phyloP scores from a whole-genome alignment of 257 asterid genomes.

The Buddleja alternifolia region DNA sequence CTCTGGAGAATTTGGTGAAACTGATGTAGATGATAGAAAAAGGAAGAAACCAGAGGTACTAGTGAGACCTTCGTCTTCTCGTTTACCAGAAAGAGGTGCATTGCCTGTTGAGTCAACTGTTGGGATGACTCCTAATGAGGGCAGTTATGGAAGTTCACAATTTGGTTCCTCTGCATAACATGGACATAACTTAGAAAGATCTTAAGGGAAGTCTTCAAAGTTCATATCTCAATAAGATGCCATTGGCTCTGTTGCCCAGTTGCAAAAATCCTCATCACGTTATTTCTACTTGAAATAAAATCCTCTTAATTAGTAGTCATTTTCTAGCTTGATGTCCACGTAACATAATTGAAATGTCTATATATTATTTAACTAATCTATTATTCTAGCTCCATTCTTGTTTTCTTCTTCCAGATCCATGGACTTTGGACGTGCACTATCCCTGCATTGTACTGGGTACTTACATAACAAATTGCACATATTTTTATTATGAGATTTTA shows the following conservation, averaged over 20 bases:
- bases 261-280: slow-evolving; percentile 67
- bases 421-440: too few species aligned
- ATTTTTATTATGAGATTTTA: too few species aligned
- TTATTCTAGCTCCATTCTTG: too few species aligned
- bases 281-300: too few species aligned
- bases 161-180: slow-evolving; percentile 30
- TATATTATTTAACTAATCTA: too few species aligned
- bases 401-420: too few species aligned
- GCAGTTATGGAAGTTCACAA: slow-evolving; percentile 31
- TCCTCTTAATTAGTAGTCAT: too few species aligned
- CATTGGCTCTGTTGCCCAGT: slow-evolving; percentile 65
- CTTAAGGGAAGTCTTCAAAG: slow-evolving; percentile 31
- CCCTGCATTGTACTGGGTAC: too few species aligned
- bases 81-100: slow-evolving; percentile 33
- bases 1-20: too few species aligned
- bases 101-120: slow-evolving; percentile 31
- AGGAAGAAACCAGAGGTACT: slow-evolving; percentile 35
- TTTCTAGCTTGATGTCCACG: too few species aligned
- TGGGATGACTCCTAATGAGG: slow-evolving; percentile 28
- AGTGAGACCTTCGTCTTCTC: slow-evolving; percentile 38
- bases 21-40: slow-evolving; percentile 34
- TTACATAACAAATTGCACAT: too few species aligned
- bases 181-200: slow-evolving; percentile 29
- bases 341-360: too few species aligned
- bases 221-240: slow-evolving; percentile 44